Evolutionary conservation across 331 rosid species (phyloP).

Genomic region (Cydonia oblonga): DNA sequence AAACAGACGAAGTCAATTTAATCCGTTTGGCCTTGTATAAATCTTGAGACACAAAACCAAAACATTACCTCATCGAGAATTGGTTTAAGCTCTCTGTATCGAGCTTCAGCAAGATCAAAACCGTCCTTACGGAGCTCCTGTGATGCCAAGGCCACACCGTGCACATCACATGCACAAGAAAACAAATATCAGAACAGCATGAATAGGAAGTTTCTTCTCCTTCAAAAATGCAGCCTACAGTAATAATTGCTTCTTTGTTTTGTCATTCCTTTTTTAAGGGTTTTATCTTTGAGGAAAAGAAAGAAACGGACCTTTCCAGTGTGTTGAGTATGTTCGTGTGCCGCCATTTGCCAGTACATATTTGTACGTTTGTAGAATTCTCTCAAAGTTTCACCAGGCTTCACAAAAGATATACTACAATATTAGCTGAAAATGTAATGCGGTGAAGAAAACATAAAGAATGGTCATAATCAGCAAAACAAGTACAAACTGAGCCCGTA

Average conservation of each 20-base stretch:
- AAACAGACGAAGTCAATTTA: background rate
- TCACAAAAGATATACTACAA: slow-evolving; percentile 15
- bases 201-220: background rate
- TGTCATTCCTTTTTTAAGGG: slow-evolving; percentile 1
- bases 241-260: background rate
- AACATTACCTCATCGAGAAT: slow-evolving; percentile 83
- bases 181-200: background rate
- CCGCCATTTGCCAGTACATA: slow-evolving; percentile 99
- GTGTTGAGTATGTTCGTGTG: slow-evolving; percentile 97
- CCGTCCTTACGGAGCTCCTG: slow-evolving; percentile 98
- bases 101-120: slow-evolving; percentile 86
- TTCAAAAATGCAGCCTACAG: background rate
- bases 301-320: slow-evolving; percentile 69
- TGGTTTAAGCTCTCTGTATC: slow-evolving; percentile 87
- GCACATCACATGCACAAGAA: slow-evolving; percentile 6
- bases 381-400: slow-evolving; percentile 89
- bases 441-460: slow-evolving; percentile 1
- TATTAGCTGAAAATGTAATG: slow-evolving; percentile 14
- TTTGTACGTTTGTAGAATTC: slow-evolving; percentile 89
- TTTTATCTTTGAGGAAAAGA: background rate
- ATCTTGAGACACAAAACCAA: background rate
- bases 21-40: background rate
- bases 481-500: background rate
- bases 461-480: background rate
- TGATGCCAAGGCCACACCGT: slow-evolving; percentile 12